Evolutionary conservation across 106 monocot genomes (phyloP).

Genomic region (Chionographis japonica): DNA sequence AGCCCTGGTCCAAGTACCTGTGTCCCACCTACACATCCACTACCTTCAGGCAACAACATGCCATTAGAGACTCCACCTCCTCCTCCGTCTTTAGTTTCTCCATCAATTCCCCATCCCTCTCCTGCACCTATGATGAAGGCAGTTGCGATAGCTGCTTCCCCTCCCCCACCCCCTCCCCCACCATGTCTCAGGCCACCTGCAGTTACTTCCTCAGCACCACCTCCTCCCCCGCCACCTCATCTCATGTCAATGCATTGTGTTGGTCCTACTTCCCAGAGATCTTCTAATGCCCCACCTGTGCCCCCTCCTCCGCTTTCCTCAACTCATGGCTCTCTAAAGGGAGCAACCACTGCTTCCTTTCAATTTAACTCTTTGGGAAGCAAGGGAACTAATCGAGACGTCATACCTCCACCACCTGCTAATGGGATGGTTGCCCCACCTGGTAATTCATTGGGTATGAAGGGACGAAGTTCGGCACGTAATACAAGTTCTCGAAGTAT

Average conservation of each 20-base stretch:
- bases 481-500: slow-evolving; percentile 20
- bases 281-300: slow-evolving; percentile 25
- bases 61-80: neutral
- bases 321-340: slow-evolving; percentile 5
- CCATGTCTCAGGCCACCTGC: slow-evolving; percentile 4
- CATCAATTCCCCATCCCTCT: neutral
- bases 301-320: slow-evolving; percentile 36
- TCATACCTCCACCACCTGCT: slow-evolving; percentile 32
- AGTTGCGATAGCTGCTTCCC: neutral
- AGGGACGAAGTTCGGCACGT: slow-evolving; percentile 23
- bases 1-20: neutral
- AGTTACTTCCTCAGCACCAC: slow-evolving; percentile 23
- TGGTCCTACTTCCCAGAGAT: slow-evolving; percentile 7
- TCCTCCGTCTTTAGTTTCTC: slow-evolving; percentile 3
- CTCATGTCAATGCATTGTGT: slow-evolving; percentile 11
- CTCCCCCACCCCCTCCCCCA: slow-evolving; percentile 29
- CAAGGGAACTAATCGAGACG: slow-evolving; percentile 14
- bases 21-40: too few species aligned
- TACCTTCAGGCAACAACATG: too few species aligned
- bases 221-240: slow-evolving; percentile 42
- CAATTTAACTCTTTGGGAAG: slow-evolving; percentile 8
- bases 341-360: neutral
- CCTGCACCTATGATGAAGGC: slow-evolving; percentile 11
- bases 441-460: slow-evolving; percentile 22
- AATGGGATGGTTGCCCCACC: slow-evolving; percentile 15